Percentiles rank a stretch among this genome's conserved stretches.
phyloP scores from a whole-genome alignment of 164 flowering plant species.

The Cinnamomum chago region DNA sequence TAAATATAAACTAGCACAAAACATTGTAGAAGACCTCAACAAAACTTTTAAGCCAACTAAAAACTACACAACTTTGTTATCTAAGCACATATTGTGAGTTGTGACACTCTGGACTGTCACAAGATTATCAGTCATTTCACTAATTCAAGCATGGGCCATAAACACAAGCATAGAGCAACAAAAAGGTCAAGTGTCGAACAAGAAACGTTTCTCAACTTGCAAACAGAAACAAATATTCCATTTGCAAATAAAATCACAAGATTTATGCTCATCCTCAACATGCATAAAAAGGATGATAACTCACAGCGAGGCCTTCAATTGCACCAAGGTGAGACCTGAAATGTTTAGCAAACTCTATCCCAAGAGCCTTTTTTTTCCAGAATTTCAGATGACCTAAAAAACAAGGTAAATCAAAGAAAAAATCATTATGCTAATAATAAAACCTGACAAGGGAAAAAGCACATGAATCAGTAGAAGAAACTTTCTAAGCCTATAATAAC shows the following conservation, averaged over 20 bases:
- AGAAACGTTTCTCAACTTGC: background rate
- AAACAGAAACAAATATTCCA: background rate
- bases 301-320: conserved; percentile 92
- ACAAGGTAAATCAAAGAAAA: background rate
- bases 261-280: background rate
- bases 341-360: conserved; percentile 97
- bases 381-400: conserved; percentile 89
- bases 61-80: no score
- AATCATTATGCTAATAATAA: background rate
- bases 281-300: conserved; percentile 23
- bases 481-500: no score
- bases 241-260: background rate
- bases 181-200: background rate
- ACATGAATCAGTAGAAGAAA: no score
- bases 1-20: no score
- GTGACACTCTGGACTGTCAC: background rate
- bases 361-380: conserved; percentile 90
- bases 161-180: background rate
- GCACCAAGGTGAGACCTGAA: conserved; percentile 96
- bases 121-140: background rate
- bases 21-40: no score
- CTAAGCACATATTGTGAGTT: no score
- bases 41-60: no score
- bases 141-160: background rate
- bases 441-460: background rate